These are phyloP conservation scores for Fusarium paranaense DNA, from an alignment of 2,329 filamentous ascomycete species.

Conservation along the genomic window DNA sequence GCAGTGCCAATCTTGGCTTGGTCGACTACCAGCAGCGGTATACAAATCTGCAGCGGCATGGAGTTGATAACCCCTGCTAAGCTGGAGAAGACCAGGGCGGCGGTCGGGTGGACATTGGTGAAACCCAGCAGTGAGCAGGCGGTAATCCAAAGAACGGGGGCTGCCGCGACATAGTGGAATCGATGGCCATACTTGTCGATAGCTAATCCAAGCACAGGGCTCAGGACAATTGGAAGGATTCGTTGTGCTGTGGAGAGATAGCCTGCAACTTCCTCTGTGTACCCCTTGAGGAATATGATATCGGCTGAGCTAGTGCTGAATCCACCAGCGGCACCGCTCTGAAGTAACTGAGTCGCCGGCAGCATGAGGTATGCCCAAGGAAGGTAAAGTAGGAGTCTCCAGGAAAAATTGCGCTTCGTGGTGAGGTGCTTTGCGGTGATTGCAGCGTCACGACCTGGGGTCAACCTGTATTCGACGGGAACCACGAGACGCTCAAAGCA, in stretches of 20 bases:
- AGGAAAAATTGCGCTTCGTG: constrained; percentile 28
- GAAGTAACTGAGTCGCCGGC: constrained; percentile 35
- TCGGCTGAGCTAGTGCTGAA: constrained; percentile 36
- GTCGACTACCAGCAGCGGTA: constrained; percentile 39
- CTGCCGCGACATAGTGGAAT: constrained; percentile 39
- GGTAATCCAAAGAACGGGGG: constrained; percentile 36
- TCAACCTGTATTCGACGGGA: not conserved
- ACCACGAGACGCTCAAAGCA: constrained; percentile 26
- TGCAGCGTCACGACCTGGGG: not conserved
- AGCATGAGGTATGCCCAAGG: constrained; percentile 41
- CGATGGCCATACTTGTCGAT: constrained; percentile 41
- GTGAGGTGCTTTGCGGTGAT: not conserved
- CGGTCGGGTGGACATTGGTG: constrained; percentile 33
- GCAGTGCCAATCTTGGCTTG: constrained; percentile 40
- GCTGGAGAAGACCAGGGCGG: constrained; percentile 29
- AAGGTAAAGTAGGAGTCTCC: constrained; percentile 23
- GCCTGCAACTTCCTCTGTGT: constrained; percentile 35
- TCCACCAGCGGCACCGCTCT: constrained; percentile 36
- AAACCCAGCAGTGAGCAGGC: constrained; percentile 37
- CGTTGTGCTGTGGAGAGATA: constrained; percentile 36
- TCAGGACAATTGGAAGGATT: constrained; percentile 33
- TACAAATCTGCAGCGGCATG: constrained; percentile 40
- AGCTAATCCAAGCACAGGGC: constrained; percentile 26
- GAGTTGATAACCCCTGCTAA: constrained; percentile 38
- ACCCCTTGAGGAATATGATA: constrained; percentile 40